A percentile compares a stretch with the other conserved stretches of the same genome.
These are phyloP conservation scores for Naganishia vaughanmartiniae DNA, from an alignment of 768 basidiomycete genomes.

Conservation along the genomic window DNA sequence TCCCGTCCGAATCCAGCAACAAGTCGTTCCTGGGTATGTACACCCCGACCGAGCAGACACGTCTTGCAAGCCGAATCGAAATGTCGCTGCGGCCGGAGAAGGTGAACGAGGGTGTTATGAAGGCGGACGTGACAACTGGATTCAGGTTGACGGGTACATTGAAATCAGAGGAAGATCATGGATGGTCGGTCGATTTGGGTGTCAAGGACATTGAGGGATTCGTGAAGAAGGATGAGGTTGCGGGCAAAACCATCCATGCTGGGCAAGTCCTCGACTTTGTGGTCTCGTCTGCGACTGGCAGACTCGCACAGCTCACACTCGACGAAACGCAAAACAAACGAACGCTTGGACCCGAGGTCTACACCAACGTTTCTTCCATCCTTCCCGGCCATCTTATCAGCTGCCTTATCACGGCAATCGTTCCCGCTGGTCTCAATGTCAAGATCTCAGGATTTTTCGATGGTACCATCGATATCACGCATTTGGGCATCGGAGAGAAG, in stretches of 20 bases:
- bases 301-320: slow-evolving; percentile 69
- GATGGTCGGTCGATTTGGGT: slow-evolving; percentile 84
- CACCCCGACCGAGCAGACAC: slow-evolving; percentile 44
- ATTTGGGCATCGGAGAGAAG: slow-evolving; percentile 59
- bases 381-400: slow-evolving; percentile 83
- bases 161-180: slow-evolving; percentile 87
- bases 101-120: slow-evolving; percentile 77
- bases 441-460: slow-evolving; percentile 90
- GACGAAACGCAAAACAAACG: slow-evolving; percentile 56
- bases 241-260: neutral
- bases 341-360: slow-evolving; percentile 17
- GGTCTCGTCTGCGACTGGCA: slow-evolving; percentile 71
- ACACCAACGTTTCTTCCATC: slow-evolving; percentile 69
- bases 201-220: slow-evolving; percentile 77
- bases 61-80: slow-evolving; percentile 60
- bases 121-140: slow-evolving; percentile 65
- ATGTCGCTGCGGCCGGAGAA: slow-evolving; percentile 76
- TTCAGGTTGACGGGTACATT: slow-evolving; percentile 64
- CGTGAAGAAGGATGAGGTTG: slow-evolving; percentile 70
- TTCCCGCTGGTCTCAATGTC: slow-evolving; percentile 72
- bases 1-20: slow-evolving; percentile 61
- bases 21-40: slow-evolving; percentile 48
- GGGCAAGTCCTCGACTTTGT: slow-evolving; percentile 69
- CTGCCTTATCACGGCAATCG: slow-evolving; percentile 72
- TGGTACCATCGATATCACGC: slow-evolving; percentile 79